Evolutionary conservation across 1,284 basidiomycete genomes (phyloP), one percentile per base, ranked within the genome.

Genomic region (Malassezia japonica): DNA sequence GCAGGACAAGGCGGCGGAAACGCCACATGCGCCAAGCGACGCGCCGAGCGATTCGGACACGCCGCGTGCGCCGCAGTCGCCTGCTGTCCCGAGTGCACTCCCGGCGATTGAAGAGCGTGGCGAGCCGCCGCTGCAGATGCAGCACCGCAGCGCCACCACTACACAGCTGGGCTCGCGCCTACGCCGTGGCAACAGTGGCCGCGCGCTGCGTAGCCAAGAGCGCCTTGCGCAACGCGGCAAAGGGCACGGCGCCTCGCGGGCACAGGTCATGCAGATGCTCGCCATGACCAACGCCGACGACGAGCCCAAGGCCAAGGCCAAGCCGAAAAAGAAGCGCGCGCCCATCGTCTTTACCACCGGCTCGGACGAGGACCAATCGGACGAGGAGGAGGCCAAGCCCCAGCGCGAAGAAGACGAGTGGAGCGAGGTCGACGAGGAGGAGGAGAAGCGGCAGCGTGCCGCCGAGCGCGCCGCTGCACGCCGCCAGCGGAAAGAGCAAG

Each of bases 401-500:
- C 50, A 45, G 33, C 46, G 12, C 38, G 59, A 61, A 37, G 61
- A 56, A 24, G 60, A 72, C 48, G 60, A 72, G 50, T 74, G 72
- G 70, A 59, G 65, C 8, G 69, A 67, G 50, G 73, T 72, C 46
- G 59, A 61, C 29, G 73, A 74, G 29, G 71, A 67, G 40, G 65
- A 65, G n/a, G 61, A 70, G 39, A n/a, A 34, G 16, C 46, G 31
- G 4, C n/a, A 15, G 13, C 65, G 61, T 15, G 58, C 60, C 34
- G 65, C 69, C 3, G 65, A 61, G 32, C 57, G 61, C 28, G 61
- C 63, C 16, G 66, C 61, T 16, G 65, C 65, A 31, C 80, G 79
- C 23, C 56, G 53, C 9, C 49, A 58, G 42, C 51, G 48, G 79
- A 78, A n/a, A 51, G 79, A 60, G 34, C 82, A 85, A 65, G 82